Evolutionary conservation across 192 early-diverging fungal genomes (phyloP), one percentile per base, ranked within the genome.

Genomic region (Entomortierella beljakovae): DNA sequence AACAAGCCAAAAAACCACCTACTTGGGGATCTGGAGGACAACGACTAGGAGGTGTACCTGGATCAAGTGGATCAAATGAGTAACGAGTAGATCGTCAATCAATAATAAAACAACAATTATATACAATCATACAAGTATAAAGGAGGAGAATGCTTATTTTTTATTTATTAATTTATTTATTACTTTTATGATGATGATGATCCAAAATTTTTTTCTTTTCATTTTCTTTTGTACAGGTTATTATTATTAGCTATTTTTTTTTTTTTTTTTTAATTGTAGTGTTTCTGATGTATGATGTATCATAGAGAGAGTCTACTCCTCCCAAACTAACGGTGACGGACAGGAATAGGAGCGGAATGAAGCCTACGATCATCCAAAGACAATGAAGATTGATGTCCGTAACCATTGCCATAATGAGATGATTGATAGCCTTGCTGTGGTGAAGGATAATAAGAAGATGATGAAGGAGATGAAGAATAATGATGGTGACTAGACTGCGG

Each of bases 331-430:
- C 74, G 62, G 25, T 66, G 52, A 43, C 75, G 75, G 50, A 79
- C 75, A 60, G 75, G 75, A 50, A 79, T 79, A 22, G 75, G 75
- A 22, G 75, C 75, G 11, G 75, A 79, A 42, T 79, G 75, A 32
- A 79, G 70, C 23, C 75, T 53, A 43, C 75, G 25, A 15, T 79
- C 75, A 4, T 79, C 75, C 56, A 64, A 13, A 46, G 61, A 54
- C 6, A 62, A 58, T 38, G 66, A 63, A 31, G 55, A 29, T 61
- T 70, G 40, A 16, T 70, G 61, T 34, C 64, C 64, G 51, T 48
- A 49, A 23, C 46, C 35, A 64, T 43, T 64, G 33, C 52, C 28
- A 43, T 61, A 51, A 3, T 54, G 59, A 33, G 53, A 46, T 2
- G 61, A 33, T 2, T 37, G 53, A 1, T 68, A 74, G 32, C 63